Conservation (phyloP, 192 early-diverging fungal species). For the Powellomyces hirtus region DNA sequence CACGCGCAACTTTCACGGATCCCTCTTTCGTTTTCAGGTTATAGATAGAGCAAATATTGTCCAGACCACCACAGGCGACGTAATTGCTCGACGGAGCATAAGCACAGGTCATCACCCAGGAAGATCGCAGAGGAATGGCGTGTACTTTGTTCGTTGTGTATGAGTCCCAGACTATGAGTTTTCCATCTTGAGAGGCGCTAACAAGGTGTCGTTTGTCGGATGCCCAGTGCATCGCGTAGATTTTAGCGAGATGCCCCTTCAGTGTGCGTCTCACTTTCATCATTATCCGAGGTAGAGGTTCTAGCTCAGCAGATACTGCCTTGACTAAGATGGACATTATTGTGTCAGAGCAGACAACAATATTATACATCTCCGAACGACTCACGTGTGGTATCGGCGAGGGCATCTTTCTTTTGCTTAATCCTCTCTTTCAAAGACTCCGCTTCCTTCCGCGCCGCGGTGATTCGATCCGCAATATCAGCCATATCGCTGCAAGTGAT, state of each 20-base stretch:
- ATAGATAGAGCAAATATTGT: constrained; percentile 99
- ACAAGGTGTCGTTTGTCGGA: constrained; percentile 96
- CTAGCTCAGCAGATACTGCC: constrained; percentile 79
- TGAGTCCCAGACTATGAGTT: constrained; percentile 99
- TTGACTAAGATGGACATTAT: constrained; percentile 58
- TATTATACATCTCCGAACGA: not conserved
- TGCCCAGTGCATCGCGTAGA: constrained; percentile 99
- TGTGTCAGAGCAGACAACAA: not conserved
- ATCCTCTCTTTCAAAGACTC: constrained; percentile 96
- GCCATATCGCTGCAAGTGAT: constrained; percentile 53
- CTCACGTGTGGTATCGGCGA: constrained; percentile 93
- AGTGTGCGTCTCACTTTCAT: constrained; percentile 97
- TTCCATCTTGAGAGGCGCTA: constrained; percentile 98
- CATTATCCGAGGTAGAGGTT: constrained; percentile 81
- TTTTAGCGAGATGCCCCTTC: constrained; percentile 98
- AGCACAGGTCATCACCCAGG: constrained; percentile 99
- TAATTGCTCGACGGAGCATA: constrained; percentile 98
- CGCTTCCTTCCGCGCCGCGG: constrained; percentile 87
- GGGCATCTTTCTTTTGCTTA: constrained; percentile 87
- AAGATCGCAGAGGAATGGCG: constrained; percentile 96
- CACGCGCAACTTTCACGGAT: constrained; percentile 88
- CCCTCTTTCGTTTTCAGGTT: constrained; percentile 95
- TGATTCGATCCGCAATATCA: constrained; percentile 89
- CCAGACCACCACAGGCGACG: constrained; percentile 99
- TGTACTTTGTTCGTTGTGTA: constrained; percentile 99